phyloP scores from a whole-genome alignment of 495 filamentous ascomycete genomes.

The Glarea lozoyensis region DNA sequence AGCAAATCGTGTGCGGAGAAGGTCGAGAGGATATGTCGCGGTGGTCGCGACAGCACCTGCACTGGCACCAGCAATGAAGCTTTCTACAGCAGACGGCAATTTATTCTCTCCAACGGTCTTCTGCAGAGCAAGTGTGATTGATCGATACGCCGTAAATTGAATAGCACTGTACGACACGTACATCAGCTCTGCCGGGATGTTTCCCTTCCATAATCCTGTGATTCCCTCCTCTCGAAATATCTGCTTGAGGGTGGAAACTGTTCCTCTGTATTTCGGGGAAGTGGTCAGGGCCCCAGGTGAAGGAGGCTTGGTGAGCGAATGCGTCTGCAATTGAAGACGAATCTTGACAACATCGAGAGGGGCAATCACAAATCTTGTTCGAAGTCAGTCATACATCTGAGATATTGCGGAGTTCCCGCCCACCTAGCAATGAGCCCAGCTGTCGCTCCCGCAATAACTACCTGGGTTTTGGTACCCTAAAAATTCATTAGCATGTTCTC shows the following conservation, averaged over 20 bases:
- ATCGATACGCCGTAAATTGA: conserved; percentile 88
- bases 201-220: conserved; percentile 93
- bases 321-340: conserved; percentile 82
- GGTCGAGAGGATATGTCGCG: conserved; percentile 84
- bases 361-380: conserved; percentile 70
- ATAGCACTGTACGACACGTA: conserved; percentile 82
- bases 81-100: conserved; percentile 42
- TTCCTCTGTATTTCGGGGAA: conserved; percentile 71
- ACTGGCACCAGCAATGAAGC: conserved; percentile 70
- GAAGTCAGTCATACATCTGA: conserved; percentile 1
- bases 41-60: conserved; percentile 77
- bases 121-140: conserved; percentile 52
- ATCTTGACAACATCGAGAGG: conserved; percentile 96
- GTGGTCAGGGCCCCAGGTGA: conserved; percentile 34
- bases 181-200: conserved; percentile 86
- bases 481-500: conserved; percentile 2
- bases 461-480: conserved; percentile 74
- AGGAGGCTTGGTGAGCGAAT: conserved; percentile 60
- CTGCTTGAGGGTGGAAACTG: conserved; percentile 61
- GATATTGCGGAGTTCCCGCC: background rate
- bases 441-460: conserved; percentile 73
- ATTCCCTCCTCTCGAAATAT: conserved; percentile 76
- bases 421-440: conserved; percentile 85
- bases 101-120: conserved; percentile 21
- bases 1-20: conserved; percentile 90